A percentile compares a stretch with the other conserved stretches of the same genome.
Conservation (phyloP, 2,329 filamentous ascomycete species). For the Beauveria bassiana region DNA sequence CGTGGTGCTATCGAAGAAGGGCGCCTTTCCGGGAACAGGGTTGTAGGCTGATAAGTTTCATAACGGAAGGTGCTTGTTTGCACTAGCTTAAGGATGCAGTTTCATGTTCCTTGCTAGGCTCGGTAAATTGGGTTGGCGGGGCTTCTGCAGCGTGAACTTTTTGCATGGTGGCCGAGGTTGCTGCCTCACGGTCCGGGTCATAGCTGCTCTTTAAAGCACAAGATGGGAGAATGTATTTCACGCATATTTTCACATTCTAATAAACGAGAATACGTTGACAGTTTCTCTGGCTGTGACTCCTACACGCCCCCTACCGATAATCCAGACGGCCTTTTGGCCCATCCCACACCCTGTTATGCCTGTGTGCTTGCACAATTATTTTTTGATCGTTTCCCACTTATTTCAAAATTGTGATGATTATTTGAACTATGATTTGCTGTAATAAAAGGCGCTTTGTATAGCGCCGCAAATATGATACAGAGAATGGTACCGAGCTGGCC, state of each 20-base stretch:
- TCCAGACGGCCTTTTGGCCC: neutral
- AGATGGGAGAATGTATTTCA: too few relatives aligned
- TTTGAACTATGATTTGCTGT: neutral
- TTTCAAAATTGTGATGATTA: too few relatives aligned
- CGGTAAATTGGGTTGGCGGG: neutral
- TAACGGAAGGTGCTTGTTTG: neutral
- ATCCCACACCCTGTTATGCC: slow-evolving; percentile 12
- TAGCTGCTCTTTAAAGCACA: too few relatives aligned
- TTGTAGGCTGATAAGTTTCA: slow-evolving; percentile 31
- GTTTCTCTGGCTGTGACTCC: neutral
- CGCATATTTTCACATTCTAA: too few relatives aligned
- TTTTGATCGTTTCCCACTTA: too few relatives aligned
- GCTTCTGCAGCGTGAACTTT: neutral
- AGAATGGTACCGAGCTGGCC: slow-evolving; percentile 2
- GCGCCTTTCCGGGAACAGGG: slow-evolving; percentile 88
- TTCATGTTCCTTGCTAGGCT: neutral
- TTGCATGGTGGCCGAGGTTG: neutral
- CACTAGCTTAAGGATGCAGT: neutral
- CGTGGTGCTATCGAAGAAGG: slow-evolving; percentile 86
- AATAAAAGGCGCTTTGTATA: slow-evolving; percentile 16
- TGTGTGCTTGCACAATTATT: neutral
- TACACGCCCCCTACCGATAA: slow-evolving; percentile 9
- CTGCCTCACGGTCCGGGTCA: neutral
- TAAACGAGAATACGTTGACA: too few relatives aligned
- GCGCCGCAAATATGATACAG: slow-evolving; percentile 20